Evolutionary conservation across 2,329 filamentous ascomycete species (phyloP).

Genomic region (Macrophomina tecta): DNA sequence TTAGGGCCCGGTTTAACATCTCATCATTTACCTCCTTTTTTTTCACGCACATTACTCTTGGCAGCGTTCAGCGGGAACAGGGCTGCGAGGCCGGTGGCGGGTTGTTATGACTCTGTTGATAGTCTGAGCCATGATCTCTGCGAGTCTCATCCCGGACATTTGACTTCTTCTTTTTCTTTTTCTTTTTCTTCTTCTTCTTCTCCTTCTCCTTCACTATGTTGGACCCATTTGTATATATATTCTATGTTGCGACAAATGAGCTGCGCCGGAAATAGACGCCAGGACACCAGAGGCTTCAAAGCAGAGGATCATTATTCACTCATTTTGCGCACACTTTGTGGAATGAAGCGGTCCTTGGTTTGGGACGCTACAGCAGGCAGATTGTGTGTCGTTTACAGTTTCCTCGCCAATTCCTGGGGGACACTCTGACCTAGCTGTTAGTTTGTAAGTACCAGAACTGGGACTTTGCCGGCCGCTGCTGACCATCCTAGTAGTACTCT

Average conservation of each 20-base stretch:
- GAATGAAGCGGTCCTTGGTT: neutral
- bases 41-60: neutral
- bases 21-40: neutral
- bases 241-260: constrained; percentile 6
- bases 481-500: neutral
- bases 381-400: too few species aligned
- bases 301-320: neutral
- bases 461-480: neutral
- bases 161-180: neutral
- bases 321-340: neutral
- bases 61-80: constrained; percentile 21
- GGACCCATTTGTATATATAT: constrained; percentile 9
- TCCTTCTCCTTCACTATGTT: neutral
- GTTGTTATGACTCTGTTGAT: constrained; percentile 10
- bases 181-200: too few species aligned
- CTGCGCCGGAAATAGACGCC: neutral
- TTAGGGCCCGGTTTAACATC: constrained; percentile 13
- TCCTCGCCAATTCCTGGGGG: neutral
- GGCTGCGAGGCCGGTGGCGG: constrained; percentile 16
- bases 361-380: neutral
- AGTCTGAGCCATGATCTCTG: neutral
- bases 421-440: neutral
- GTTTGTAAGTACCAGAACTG: neutral
- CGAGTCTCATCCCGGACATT: neutral
- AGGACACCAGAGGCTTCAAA: constrained; percentile 15